A percentile compares a stretch with the other conserved stretches of the same genome.
Evolutionary conservation across 2,329 filamentous ascomycete species (phyloP).

Genomic region (Blumeria hordei): DNA sequence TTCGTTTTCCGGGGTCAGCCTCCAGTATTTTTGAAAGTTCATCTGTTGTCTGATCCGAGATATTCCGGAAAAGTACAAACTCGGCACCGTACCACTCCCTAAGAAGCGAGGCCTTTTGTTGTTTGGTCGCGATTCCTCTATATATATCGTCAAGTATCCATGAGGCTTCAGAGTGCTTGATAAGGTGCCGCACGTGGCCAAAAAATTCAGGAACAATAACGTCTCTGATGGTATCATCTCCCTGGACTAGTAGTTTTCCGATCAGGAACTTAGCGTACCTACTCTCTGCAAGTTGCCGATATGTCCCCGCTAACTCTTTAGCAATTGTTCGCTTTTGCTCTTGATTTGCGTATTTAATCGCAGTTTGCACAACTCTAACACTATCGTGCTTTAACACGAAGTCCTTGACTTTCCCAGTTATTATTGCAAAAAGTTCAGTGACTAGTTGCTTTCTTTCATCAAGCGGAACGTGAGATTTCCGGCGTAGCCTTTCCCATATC

Average conservation of each 20-base stretch:
- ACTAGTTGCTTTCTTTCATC: constrained; percentile 76
- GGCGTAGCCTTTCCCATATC: constrained; percentile 79
- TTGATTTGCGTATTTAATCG: constrained; percentile 77
- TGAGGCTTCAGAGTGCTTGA: constrained; percentile 85
- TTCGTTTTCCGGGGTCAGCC: constrained; percentile 61
- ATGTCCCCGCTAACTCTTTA: constrained; percentile 62
- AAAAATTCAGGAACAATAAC: constrained; percentile 88
- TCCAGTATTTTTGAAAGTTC: constrained; percentile 56
- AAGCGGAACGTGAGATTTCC: constrained; percentile 79
- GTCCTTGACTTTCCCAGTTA: constrained; percentile 75
- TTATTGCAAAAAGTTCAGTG: constrained; percentile 71
- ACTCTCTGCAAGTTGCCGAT: constrained; percentile 69
- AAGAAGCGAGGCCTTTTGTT: constrained; percentile 66
- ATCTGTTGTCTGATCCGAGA: constrained; percentile 22
- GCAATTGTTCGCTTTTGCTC: constrained; percentile 75
- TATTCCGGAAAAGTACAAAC: constrained; percentile 54
- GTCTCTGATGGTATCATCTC: constrained; percentile 66
- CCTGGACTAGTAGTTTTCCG: constrained; percentile 84
- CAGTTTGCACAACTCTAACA: constrained; percentile 88
- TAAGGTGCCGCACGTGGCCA: constrained; percentile 72
- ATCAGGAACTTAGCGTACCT: constrained; percentile 95
- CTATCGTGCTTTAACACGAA: constrained; percentile 98
- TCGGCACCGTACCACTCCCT: constrained; percentile 94
- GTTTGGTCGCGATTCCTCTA: constrained; percentile 58
- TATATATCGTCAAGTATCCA: constrained; percentile 98